Evolutionary conservation across 495 filamentous ascomycete genomes (phyloP), one percentile per base, ranked within the genome.

Genomic region (Penicillium manginii): DNA sequence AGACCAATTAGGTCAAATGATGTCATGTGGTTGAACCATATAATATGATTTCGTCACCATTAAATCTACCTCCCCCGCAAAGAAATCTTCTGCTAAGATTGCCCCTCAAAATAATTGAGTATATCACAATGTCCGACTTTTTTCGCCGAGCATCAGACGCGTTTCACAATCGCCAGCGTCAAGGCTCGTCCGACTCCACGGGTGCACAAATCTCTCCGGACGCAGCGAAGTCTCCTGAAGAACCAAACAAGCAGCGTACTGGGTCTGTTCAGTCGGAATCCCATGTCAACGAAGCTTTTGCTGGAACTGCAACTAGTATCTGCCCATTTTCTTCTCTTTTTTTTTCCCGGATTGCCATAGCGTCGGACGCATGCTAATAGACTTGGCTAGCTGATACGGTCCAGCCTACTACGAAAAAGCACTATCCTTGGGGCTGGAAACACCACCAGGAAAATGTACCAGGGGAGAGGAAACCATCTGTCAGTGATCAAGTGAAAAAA

Each of bases 71-170:
- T 43, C 40, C 40, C 40, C 40, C 18, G 15, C 8, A 17, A 43
- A 43, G 40, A 17, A 43, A 43, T 5, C 40, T 17, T 17, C n/a
- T 4, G n/a, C 17, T 17, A 21, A 1, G 11, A 39, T 39, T 43
- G n/a, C 14, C n/a, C 15, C 17, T 2, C 1, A 17, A 43, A 4
- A 17, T 9, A 43, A 19, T 17, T n/a, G 6, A 43, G 8, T 43
- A 58, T 35, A 12, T 11, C 10, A 58, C 10, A 0, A 58, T 58
- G 55, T 52, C 55, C 2, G 39, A 58, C 18, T 47, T 58, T 35
- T 29, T 58, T 48, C 55, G 55, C 55, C 52, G 55, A 58, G 55
- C 55, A 23, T 58, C 55, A 4, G 55, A 58, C 22, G 55, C 55
- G 26, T 37, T 58, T 48, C 37, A 58, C 26, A 29, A 29, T 45